A percentile compares a stretch with the other conserved stretches of the same genome.
Conservation (phyloP, 208 protist species). For the Leptomonas pyrrhocoris region DNA sequence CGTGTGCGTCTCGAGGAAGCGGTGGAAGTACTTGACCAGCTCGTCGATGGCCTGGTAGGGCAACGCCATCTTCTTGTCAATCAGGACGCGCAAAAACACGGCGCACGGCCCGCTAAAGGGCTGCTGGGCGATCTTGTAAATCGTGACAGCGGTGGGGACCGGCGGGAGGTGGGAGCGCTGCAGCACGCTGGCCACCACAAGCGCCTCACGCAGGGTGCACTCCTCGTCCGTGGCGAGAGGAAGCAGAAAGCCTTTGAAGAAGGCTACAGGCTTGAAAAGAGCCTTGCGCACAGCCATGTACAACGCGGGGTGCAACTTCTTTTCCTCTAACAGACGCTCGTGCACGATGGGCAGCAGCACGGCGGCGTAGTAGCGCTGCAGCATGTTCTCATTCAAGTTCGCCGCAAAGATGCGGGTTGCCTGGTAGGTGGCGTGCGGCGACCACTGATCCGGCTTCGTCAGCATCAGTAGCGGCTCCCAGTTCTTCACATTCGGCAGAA, state of each 20-base stretch:
- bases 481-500: slow-evolving; percentile 96
- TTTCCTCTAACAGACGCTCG: slow-evolving; percentile 72
- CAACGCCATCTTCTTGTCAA: slow-evolving; percentile 99
- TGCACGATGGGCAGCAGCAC: slow-evolving; percentile 97
- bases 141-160: slow-evolving; percentile 91
- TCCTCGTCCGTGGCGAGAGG: slow-evolving; percentile 95
- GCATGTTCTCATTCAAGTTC: slow-evolving; percentile 96
- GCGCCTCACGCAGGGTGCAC: slow-evolving; percentile 95
- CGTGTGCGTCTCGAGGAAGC: slow-evolving; percentile 83
- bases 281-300: slow-evolving; percentile 98
- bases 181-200: slow-evolving; percentile 94
- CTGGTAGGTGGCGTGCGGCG: slow-evolving; percentile 94
- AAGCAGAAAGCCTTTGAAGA: slow-evolving; percentile 99
- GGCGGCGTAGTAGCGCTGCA: slow-evolving; percentile 97
- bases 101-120: slow-evolving; percentile 90
- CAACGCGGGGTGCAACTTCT: slow-evolving; percentile 97
- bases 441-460: slow-evolving; percentile 96
- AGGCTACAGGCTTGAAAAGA: slow-evolving; percentile 98
- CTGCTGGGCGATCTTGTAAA: slow-evolving; percentile 95
- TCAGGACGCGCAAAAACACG: slow-evolving; percentile 95
- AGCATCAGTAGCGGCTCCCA: slow-evolving; percentile 98
- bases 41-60: slow-evolving; percentile 95
- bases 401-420: slow-evolving; percentile 97
- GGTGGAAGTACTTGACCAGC: slow-evolving; percentile 95
- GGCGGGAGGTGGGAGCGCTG: slow-evolving; percentile 92